Percentiles rank a stretch among this genome's conserved stretches.
Evolutionary conservation across 345 rosid genomes (phyloP).

Genomic region (Rhodomyrtus tomentosa): DNA sequence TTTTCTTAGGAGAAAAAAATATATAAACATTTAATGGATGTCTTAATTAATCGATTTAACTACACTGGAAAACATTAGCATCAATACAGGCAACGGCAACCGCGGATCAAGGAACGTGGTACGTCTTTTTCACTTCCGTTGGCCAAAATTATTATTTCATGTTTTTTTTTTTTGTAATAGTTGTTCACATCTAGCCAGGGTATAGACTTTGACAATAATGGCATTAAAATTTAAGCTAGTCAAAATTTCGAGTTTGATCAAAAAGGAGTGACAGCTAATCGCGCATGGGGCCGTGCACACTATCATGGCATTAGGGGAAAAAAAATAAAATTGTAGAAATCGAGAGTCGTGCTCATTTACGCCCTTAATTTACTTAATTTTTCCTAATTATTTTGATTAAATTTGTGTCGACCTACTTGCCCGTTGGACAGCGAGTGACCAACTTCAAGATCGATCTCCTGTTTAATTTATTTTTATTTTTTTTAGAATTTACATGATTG

Average conservation of each 20-base stretch:
- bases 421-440: background rate
- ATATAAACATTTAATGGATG: background rate
- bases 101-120: background rate
- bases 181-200: background rate
- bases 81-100: background rate
- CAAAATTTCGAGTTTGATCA: background rate
- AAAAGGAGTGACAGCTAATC: background rate
- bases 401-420: background rate
- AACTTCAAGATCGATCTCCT: background rate
- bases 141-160: background rate
- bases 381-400: background rate
- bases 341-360: background rate
- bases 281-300: background rate
- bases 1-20: background rate
- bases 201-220: background rate
- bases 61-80: background rate
- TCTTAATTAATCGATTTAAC: background rate
- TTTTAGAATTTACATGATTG: background rate
- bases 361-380: background rate
- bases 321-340: background rate
- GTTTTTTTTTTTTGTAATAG: rapidly evolving
- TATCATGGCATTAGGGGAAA: too few species aligned
- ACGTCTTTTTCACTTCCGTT: background rate
- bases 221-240: background rate
- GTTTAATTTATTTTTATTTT: background rate